Percentiles rank a stretch among this genome's conserved stretches.
Evolutionary conservation across 1,284 basidiomycete genomes (phyloP).

Genomic region (Heterobasidion annosum): DNA sequence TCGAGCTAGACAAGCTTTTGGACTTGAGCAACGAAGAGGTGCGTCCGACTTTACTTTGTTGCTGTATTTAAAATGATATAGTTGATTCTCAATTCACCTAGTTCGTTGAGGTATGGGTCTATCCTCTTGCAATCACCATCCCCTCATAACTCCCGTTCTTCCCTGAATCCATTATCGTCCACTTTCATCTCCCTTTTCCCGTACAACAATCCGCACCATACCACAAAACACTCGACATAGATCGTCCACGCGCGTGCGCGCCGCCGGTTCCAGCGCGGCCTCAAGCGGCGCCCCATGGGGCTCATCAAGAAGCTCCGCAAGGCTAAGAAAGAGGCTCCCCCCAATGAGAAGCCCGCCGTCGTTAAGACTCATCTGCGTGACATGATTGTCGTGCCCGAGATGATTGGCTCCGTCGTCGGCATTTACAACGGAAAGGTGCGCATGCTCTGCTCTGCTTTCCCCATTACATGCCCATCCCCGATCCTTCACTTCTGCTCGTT

Average conservation of each 20-base stretch:
- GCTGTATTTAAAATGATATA: background rate
- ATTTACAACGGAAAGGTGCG: constrained; percentile 96
- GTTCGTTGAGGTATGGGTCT: constrained; percentile 61
- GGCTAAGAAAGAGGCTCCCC: constrained; percentile 97
- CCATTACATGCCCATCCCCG: background rate
- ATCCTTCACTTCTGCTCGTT: background rate
- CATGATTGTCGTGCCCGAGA: constrained; percentile 99
- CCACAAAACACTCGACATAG: constrained; percentile 29
- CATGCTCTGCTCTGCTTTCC: background rate
- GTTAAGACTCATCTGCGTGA: constrained; percentile 99
- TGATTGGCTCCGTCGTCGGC: constrained; percentile 96
- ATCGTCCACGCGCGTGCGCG: constrained; percentile 98
- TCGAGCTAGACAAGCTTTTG: constrained; percentile 95
- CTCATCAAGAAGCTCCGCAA: constrained; percentile 99
- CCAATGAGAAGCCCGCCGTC: constrained; percentile 97
- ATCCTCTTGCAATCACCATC: constrained; percentile 12
- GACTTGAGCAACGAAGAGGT: constrained; percentile 95
- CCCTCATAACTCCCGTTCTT: no score
- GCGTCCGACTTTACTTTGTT: constrained; percentile 19
- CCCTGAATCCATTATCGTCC: no score
- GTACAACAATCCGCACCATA: background rate
- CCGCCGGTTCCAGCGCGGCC: constrained; percentile 96
- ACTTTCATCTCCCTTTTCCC: background rate
- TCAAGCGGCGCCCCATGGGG: constrained; percentile 97
- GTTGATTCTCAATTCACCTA: constrained; percentile 17